Conservation (phyloP, 148 eudicot genomes). For the Fallopia convolvulus region DNA sequence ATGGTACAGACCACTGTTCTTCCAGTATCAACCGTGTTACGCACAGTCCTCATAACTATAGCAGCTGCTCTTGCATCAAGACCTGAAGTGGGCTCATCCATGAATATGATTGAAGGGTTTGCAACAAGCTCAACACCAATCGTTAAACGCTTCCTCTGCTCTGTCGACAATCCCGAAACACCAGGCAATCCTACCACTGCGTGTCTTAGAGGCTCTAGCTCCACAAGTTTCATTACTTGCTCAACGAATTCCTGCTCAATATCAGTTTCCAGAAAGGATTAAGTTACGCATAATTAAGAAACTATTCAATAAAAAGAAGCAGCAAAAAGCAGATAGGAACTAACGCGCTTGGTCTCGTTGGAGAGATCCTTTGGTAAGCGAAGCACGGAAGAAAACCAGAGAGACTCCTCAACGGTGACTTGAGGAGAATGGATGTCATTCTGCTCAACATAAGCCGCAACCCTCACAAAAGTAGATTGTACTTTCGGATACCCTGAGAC, state of each 20-base stretch:
- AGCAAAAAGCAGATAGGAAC: constrained; percentile 10
- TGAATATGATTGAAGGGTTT: constrained; percentile 89
- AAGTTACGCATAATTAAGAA: background rate
- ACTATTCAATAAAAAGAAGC: background rate
- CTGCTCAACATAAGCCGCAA: constrained; percentile 87
- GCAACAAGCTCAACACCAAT: constrained; percentile 96
- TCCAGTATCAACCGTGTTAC: constrained; percentile 93
- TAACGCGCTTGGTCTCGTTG: constrained; percentile 43
- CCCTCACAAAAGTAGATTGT: constrained; percentile 73
- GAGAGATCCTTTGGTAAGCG: constrained; percentile 63
- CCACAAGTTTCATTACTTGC: constrained; percentile 72
- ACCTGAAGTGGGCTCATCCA: constrained; percentile 99
- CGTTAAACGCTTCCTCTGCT: constrained; percentile 82
- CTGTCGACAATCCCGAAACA: constrained; percentile 68
- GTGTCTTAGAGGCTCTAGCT: constrained; percentile 53
- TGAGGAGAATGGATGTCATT: constrained; percentile 93
- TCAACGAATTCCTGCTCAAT: constrained; percentile 70
- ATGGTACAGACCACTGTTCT: constrained; percentile 95
- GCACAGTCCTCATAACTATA: constrained; percentile 87
- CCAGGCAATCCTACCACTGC: constrained; percentile 88
- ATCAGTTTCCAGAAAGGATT: constrained; percentile 1
- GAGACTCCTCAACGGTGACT: constrained; percentile 79
- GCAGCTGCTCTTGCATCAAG: constrained; percentile 98
- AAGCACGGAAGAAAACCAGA: constrained; percentile 68
- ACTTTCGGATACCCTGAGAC: constrained; percentile 80